phyloP scores from a whole-genome alignment of 768 basidiomycete species.

The Pulveroboletus frians region DNA sequence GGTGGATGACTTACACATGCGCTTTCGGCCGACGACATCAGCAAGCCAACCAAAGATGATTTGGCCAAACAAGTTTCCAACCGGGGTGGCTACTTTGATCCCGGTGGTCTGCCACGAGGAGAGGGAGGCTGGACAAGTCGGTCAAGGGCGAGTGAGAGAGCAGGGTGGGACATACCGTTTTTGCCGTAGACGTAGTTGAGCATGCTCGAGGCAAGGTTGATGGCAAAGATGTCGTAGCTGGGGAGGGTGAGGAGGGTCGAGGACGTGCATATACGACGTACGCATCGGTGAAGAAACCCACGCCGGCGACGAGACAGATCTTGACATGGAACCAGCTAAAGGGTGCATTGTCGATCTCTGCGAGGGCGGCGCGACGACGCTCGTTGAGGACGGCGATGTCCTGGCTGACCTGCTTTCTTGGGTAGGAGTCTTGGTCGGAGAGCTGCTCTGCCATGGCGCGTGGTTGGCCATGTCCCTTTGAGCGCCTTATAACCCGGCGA shows the following conservation, averaged over 20 bases:
- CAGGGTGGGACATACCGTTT: background rate
- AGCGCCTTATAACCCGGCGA: too few relatives aligned
- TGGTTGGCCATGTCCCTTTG: too few relatives aligned
- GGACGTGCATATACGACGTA: constrained; percentile 27
- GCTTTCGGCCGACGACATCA: constrained; percentile 69
- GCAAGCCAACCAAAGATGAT: constrained; percentile 78
- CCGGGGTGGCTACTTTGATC: constrained; percentile 71
- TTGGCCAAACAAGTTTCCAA: constrained; percentile 73
- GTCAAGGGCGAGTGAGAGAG: background rate
- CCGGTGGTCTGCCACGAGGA: constrained; percentile 64
- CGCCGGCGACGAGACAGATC: constrained; percentile 63
- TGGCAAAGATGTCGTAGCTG: constrained; percentile 81
- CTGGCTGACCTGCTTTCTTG: constrained; percentile 19
- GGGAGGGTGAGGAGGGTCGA: background rate
- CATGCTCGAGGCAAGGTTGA: constrained; percentile 82
- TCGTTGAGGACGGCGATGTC: constrained; percentile 50
- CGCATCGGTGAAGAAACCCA: constrained; percentile 90
- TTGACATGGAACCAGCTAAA: constrained; percentile 90
- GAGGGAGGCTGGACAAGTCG: constrained; percentile 22
- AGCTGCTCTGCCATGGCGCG: constrained; percentile 16
- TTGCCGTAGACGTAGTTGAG: constrained; percentile 73
- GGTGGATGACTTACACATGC: constrained; percentile 58
- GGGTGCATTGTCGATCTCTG: constrained; percentile 80
- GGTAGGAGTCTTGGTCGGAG: constrained; percentile 29
- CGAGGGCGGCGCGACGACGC: constrained; percentile 72